A percentile compares a stretch with the other conserved stretches of the same genome.
Evolutionary conservation across 1,139 yeast genomes (phyloP).

Genomic region (Kodamaea alishanica): DNA sequence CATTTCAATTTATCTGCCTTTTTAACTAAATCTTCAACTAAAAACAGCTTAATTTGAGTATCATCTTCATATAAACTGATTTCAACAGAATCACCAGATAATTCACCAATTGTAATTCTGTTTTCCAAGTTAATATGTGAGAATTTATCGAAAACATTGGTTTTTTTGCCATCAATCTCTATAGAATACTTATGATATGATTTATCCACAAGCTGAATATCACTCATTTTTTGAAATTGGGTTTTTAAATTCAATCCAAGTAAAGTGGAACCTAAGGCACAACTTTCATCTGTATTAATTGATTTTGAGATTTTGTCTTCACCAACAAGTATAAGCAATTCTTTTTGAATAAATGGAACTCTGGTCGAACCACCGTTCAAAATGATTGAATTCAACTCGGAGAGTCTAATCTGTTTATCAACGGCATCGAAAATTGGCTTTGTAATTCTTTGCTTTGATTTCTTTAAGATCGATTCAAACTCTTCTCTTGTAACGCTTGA

Average conservation of each 20-base stretch:
- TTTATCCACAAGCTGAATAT: slow-evolving; percentile 59
- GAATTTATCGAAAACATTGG: slow-evolving; percentile 42
- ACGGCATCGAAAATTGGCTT: slow-evolving; percentile 59
- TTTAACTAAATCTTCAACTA: slow-evolving; percentile 28
- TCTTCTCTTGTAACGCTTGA: slow-evolving; percentile 66
- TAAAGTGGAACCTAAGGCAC: slow-evolving; percentile 82
- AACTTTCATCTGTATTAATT: slow-evolving; percentile 95
- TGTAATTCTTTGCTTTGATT: slow-evolving; percentile 42
- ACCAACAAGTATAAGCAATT: slow-evolving; percentile 51
- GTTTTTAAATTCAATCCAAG: slow-evolving; percentile 61
- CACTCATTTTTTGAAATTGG: slow-evolving; percentile 53
- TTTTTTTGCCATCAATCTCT: slow-evolving; percentile 28
- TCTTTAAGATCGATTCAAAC: slow-evolving; percentile 59
- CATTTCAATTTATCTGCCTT: slow-evolving; percentile 43
- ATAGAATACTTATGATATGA: slow-evolving; percentile 40
- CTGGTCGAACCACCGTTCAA: slow-evolving; percentile 91
- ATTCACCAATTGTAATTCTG: slow-evolving; percentile 31
- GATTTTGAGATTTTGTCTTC: slow-evolving; percentile 71
- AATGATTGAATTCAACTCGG: slow-evolving; percentile 53
- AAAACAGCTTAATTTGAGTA: slow-evolving; percentile 38
- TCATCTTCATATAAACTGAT: slow-evolving; percentile 57
- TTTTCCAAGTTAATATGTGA: slow-evolving; percentile 27
- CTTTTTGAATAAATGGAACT: slow-evolving; percentile 78
- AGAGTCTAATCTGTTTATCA: slow-evolving; percentile 18
- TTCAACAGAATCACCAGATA: slow-evolving; percentile 26